Evolutionary conservation across 2,329 filamentous ascomycete species (phyloP).

Genomic region (Neofusicoccum laricinum): DNA sequence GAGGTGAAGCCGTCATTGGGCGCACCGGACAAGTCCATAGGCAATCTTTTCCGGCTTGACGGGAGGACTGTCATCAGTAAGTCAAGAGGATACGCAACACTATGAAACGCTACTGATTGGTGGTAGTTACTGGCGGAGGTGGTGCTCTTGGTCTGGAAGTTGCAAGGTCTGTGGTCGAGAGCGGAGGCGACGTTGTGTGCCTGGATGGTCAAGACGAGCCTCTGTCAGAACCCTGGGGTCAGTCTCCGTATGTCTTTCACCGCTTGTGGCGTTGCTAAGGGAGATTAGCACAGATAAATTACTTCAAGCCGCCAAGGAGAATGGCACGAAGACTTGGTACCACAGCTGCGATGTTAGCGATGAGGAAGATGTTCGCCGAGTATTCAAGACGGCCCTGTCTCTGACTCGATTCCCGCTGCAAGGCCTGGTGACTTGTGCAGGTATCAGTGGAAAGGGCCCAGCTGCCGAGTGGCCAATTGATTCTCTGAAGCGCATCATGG

Average conservation of each 20-base stretch:
- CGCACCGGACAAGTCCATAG: background rate
- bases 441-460: constrained; percentile 28
- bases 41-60: constrained; percentile 25
- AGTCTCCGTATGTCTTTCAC: background rate
- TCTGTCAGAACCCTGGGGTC: background rate
- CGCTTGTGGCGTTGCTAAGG: background rate
- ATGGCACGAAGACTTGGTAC: constrained; percentile 21
- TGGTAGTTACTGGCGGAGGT: constrained; percentile 26
- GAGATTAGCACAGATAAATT: constrained; percentile 12
- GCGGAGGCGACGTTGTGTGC: constrained; percentile 23
- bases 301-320: constrained; percentile 8
- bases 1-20: background rate
- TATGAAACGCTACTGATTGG: background rate
- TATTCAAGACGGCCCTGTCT: constrained; percentile 20
- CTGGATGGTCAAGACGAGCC: background rate
- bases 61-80: constrained; percentile 25
- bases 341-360: constrained; percentile 23
- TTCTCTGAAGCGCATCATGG: constrained; percentile 33
- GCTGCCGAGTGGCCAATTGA: constrained; percentile 30
- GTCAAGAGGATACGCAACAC: background rate
- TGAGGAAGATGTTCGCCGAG: constrained; percentile 16
- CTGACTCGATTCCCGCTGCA: constrained; percentile 21
- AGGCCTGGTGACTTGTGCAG: constrained; percentile 28
- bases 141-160: constrained; percentile 25
- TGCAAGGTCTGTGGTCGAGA: constrained; percentile 25